These are phyloP conservation scores for Microstegium vimineum DNA, from an alignment of 176 grass and related monocot species.

Conservation along the genomic window DNA sequence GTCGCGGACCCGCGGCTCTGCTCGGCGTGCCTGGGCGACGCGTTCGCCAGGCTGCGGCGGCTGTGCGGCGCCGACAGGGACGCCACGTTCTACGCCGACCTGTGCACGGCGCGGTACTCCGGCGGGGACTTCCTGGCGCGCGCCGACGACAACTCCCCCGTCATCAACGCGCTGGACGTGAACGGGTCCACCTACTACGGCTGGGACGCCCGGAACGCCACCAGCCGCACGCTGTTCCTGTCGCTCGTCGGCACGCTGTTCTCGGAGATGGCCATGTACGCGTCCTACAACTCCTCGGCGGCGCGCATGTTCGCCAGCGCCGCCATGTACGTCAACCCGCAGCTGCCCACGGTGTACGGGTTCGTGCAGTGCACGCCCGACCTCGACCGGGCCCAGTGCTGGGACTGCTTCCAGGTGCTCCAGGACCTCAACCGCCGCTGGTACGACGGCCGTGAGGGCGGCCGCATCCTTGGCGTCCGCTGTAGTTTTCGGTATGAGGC, in stretches of 20 bases:
- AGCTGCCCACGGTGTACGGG: conserved; percentile 54
- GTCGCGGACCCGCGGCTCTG: conserved; percentile 16
- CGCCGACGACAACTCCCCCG: conserved; percentile 26
- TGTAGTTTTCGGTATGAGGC: conserved; percentile 49
- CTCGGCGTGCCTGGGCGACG: conserved; percentile 32
- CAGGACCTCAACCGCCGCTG: conserved; percentile 10
- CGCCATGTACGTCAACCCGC: conserved; percentile 39
- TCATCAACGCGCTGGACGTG: conserved; percentile 35
- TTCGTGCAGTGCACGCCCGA: conserved; percentile 76
- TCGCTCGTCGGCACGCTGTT: conserved; percentile 46
- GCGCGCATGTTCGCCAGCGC: conserved; percentile 32
- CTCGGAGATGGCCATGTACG: conserved; percentile 45
- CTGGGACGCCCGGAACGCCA: conserved; percentile 42
- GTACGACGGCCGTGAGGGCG: conserved; percentile 38
- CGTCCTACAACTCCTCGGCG: conserved; percentile 33
- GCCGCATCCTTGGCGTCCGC: conserved; percentile 39
- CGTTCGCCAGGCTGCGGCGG: neutral
- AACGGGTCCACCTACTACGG: conserved; percentile 39
- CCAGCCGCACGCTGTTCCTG: conserved; percentile 37
- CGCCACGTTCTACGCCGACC: conserved; percentile 39
- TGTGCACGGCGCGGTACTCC: conserved; percentile 30
- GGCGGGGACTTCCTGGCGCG: conserved; percentile 12
- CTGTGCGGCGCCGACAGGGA: conserved; percentile 32
- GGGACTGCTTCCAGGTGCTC: conserved; percentile 37
- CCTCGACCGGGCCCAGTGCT: conserved; percentile 43